Evolutionary conservation across 1,284 basidiomycete species (phyloP), one percentile per base, ranked within the genome.

Genomic region (Meripilus lineatus): DNA sequence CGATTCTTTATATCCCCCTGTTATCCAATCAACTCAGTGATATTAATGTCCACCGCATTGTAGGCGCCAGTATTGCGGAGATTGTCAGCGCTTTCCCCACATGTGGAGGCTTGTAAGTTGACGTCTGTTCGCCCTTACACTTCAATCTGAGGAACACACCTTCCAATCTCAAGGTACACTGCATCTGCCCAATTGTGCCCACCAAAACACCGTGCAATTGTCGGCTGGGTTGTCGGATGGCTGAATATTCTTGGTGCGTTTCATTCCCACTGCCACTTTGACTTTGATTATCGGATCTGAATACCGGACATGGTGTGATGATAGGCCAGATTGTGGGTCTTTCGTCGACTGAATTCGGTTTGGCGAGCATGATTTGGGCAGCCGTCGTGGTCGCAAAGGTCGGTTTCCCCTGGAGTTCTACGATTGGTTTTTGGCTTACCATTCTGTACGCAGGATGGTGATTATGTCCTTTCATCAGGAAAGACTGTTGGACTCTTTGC

Each of bases 361-460:
- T 96, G 18, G 76, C 87, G 22, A 79, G 80, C 59, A 94, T 95
- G 93, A 93, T 95, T 50, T 84, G 88, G 67, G 83, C 85, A 11
- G 90, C 87, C 1, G 81, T 79, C 15, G 73, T 72, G 21, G 61
- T 83, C 39, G 75, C 70, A 35, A 77, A 72, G 57, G 76, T 76
- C n/a, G 6, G 51, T 47, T 1, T 6, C n/a, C n/a, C 25, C 18
- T 6, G 15, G 26, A 33, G 30, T 32, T 23, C 3, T 25, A 32
- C 22, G 23, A 28, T 39, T 53, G 32, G 45, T 32, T 24, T 5
- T 40, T 17, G 8, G 14, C 10, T 30, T 28, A n/a, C 15, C 26
- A 11, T 40, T 32, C 8, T 25, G 10, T 30, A 30, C 15, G 5
- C 45, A 73, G 75, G 69, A 69, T 42, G 72, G 73, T n/a, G 55